phyloP scores from a whole-genome alignment of 2,329 filamentous ascomycete species.

The Fusarium devonianum region DNA sequence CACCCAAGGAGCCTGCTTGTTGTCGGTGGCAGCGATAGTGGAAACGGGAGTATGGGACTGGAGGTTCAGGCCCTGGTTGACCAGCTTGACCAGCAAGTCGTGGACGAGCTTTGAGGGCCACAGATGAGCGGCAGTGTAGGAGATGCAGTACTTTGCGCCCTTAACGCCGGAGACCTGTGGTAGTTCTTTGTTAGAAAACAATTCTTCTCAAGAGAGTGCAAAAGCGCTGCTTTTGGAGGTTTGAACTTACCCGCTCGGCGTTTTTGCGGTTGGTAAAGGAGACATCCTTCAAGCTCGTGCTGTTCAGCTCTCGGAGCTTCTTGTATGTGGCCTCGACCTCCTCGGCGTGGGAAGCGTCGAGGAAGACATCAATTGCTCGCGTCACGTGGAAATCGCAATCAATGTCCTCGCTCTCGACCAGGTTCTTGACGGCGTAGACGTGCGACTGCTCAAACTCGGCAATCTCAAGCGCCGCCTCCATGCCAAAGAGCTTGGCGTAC shows the following conservation, averaged over 20 bases:
- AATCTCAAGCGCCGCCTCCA: slow-evolving; percentile 30
- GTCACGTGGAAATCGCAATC: slow-evolving; percentile 26
- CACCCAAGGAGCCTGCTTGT: slow-evolving; percentile 1
- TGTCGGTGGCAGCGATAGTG: slow-evolving; percentile 5
- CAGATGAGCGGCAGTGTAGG: slow-evolving; percentile 29
- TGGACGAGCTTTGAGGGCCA: slow-evolving; percentile 30
- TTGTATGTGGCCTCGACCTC: slow-evolving; percentile 10
- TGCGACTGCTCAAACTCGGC: slow-evolving; percentile 34
- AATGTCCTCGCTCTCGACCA: slow-evolving; percentile 41
- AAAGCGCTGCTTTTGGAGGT: background rate
- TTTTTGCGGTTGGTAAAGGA: slow-evolving; percentile 5
- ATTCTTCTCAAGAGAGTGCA: background rate
- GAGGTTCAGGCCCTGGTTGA: slow-evolving; percentile 14
- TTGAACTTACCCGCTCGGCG: slow-evolving; percentile 15
- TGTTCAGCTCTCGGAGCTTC: background rate
- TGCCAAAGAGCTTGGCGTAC: slow-evolving; percentile 27
- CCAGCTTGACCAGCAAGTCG: slow-evolving; percentile 15
- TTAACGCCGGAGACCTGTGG: slow-evolving; percentile 18
- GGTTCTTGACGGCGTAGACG: slow-evolving; percentile 43
- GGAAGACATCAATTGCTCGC: slow-evolving; percentile 50
- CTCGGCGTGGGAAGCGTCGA: slow-evolving; percentile 37
- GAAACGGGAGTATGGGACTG: slow-evolving; percentile 25
- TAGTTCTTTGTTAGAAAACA: slow-evolving; percentile 4
- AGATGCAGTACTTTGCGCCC: slow-evolving; percentile 25
- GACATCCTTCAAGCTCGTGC: slow-evolving; percentile 5